phyloP scores from a whole-genome alignment of 2,329 filamentous ascomycete species.

The Polychaeton citri region DNA sequence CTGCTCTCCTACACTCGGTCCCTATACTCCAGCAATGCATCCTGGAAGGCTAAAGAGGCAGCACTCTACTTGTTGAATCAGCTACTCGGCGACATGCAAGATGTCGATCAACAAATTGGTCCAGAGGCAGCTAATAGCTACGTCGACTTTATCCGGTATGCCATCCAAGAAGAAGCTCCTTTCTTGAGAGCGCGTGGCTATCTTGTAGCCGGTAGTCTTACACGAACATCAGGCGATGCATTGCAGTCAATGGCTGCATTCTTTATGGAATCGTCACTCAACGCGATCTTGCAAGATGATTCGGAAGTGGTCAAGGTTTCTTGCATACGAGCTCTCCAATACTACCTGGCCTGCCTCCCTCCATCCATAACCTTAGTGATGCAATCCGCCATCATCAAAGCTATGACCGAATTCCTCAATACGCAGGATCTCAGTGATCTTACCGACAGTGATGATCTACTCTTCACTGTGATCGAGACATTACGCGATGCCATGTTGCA shows the following conservation, averaged over 20 bases:
- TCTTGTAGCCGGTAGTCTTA: slow-evolving; percentile 68
- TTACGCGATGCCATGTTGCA: slow-evolving; percentile 71
- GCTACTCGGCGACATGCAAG: slow-evolving; percentile 69
- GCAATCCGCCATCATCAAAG: slow-evolving; percentile 48
- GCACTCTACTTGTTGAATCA: slow-evolving; percentile 76
- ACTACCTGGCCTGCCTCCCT: slow-evolving; percentile 44
- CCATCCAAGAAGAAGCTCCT: slow-evolving; percentile 57
- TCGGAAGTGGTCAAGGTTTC: slow-evolving; percentile 86
- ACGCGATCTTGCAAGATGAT: slow-evolving; percentile 59
- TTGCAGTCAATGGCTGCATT: slow-evolving; percentile 43
- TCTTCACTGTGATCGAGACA: slow-evolving; percentile 80
- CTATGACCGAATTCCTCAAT: slow-evolving; percentile 60
- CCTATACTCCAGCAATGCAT: slow-evolving; percentile 47
- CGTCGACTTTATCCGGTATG: slow-evolving; percentile 65
- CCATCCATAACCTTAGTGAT: slow-evolving; percentile 36
- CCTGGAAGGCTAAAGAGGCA: slow-evolving; percentile 62
- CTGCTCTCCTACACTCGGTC: slow-evolving; percentile 63
- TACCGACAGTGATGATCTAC: slow-evolving; percentile 78
- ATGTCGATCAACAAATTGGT: slow-evolving; percentile 59
- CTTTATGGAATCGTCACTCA: slow-evolving; percentile 60
- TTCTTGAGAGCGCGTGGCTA: slow-evolving; percentile 80
- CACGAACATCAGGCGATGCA: slow-evolving; percentile 49
- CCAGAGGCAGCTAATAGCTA: slow-evolving; percentile 58
- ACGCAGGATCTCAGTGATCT: slow-evolving; percentile 71
- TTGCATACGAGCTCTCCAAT: slow-evolving; percentile 75